These are phyloP conservation scores for Volvariella volvacea DNA, from an alignment of 1,284 basidiomycete species.

Conservation along the genomic window DNA sequence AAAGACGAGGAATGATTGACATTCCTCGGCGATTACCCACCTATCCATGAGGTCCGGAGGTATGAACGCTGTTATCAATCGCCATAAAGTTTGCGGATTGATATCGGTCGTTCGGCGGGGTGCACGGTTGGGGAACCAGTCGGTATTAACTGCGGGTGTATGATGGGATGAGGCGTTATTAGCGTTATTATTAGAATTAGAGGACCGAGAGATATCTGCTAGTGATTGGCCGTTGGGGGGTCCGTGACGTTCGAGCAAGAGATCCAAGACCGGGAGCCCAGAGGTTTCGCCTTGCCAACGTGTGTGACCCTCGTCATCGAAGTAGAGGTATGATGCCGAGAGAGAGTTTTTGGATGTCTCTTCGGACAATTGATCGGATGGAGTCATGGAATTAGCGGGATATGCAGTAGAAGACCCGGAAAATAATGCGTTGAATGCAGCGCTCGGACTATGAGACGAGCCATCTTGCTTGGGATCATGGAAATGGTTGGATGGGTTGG, in stretches of 20 bases:
- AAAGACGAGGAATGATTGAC: slow-evolving; percentile 4
- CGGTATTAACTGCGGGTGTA: slow-evolving; percentile 22
- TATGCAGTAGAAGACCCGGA: slow-evolving; percentile 21
- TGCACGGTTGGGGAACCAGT: slow-evolving; percentile 78
- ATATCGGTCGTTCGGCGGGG: slow-evolving; percentile 60
- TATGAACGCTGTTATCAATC: slow-evolving; percentile 67
- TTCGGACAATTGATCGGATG: slow-evolving; percentile 41
- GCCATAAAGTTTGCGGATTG: slow-evolving; percentile 74
- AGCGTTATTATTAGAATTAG: background rate
- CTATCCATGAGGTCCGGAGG: slow-evolving; percentile 88
- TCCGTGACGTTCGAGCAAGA: slow-evolving; percentile 59
- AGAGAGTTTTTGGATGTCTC: slow-evolving; percentile 55
- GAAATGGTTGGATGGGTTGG: slow-evolving; percentile 74
- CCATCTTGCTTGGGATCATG: slow-evolving; percentile 13
- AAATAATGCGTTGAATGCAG: slow-evolving; percentile 34
- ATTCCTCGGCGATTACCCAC: slow-evolving; percentile 26
- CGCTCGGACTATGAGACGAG: slow-evolving; percentile 34
- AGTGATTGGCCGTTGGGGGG: slow-evolving; percentile 8
- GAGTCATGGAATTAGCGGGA: slow-evolving; percentile 16
- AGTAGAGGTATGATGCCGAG: slow-evolving; percentile 71
- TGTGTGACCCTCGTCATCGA: slow-evolving; percentile 77
- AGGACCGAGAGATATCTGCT: slow-evolving; percentile 8
- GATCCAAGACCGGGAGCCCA: slow-evolving; percentile 78
- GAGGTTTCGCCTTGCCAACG: slow-evolving; percentile 88
- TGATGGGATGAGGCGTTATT: background rate